Percentiles rank a stretch among this genome's conserved stretches.
Conservation (phyloP, 73 alveolate genomes). For the Symbiodinium natans region DNA sequence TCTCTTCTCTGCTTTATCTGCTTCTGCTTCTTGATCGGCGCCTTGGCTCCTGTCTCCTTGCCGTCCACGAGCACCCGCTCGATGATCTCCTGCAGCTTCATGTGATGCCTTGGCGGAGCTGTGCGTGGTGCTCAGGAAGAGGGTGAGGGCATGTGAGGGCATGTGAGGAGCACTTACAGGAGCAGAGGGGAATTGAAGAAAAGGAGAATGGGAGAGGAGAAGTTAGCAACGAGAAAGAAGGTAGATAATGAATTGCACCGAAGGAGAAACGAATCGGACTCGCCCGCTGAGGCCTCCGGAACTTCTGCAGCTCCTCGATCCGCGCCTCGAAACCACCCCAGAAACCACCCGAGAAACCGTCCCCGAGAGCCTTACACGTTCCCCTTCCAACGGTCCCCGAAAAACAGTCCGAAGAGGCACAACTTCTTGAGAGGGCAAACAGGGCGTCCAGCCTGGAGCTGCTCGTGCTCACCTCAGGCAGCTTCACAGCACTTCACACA, state of each 20-base stretch:
- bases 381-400: too few relatives aligned
- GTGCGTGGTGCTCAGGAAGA: too few relatives aligned
- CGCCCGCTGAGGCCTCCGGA: conserved; percentile 92
- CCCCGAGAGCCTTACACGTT: too few relatives aligned
- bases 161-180: too few relatives aligned
- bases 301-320: conserved; percentile 96
- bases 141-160: too few relatives aligned
- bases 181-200: too few relatives aligned
- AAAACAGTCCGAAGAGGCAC: too few relatives aligned
- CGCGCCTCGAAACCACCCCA: conserved; percentile 68
- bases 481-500: too few relatives aligned
- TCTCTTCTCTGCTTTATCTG: conserved; percentile 56
- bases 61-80: conserved; percentile 96
- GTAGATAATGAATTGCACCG: neutral
- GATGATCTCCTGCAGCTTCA: conserved; percentile 97
- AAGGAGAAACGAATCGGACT: neutral
- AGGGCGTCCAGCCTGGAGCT: conserved; percentile 37
- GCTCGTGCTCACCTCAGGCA: conserved; percentile 51
- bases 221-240: neutral
- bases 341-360: neutral
- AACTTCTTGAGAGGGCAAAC: too few relatives aligned
- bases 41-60: conserved; percentile 95
- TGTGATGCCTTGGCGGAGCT: conserved; percentile 95
- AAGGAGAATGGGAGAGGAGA: too few relatives aligned
- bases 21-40: conserved; percentile 24